Conservation (phyloP, 345 rosid genomes). For the Lepidium africanum region DNA sequence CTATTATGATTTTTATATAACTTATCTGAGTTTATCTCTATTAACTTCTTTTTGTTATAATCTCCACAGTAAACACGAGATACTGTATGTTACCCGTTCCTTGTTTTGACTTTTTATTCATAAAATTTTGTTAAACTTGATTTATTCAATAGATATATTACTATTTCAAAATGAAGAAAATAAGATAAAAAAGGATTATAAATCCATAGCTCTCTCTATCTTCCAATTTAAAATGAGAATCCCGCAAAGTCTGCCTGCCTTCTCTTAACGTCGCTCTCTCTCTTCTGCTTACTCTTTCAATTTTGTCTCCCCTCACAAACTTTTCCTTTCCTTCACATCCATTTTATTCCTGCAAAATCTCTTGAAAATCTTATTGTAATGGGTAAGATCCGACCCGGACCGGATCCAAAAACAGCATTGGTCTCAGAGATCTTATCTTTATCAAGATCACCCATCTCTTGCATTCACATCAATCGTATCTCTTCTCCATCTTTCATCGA, state of each 20-base stretch:
- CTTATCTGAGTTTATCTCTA: neutral
- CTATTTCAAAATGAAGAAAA: neutral
- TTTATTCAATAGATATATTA: neutral
- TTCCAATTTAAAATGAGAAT: conserved; percentile 55
- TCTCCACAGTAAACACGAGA: neutral
- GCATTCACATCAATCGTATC: conserved; percentile 37
- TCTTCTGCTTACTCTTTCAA: neutral
- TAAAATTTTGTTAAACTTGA: neutral
- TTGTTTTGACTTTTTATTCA: neutral
- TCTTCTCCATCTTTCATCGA: conserved; percentile 51
- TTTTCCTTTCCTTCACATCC: neutral
- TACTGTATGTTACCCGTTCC: conserved; percentile 11
- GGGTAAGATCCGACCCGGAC: conserved; percentile 43
- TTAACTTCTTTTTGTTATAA: neutral
- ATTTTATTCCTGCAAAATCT: neutral
- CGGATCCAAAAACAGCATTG: conserved; percentile 40
- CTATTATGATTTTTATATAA: neutral
- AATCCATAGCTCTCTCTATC: neutral
- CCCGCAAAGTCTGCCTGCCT: conserved; percentile 52
- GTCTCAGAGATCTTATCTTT: conserved; percentile 61
- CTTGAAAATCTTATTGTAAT: conserved; percentile 18
- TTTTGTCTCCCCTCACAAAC: neutral
- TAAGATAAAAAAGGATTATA: neutral
- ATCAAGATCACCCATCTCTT: conserved; percentile 37
- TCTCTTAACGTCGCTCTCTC: conserved; percentile 43